Evolutionary conservation across 2,329 filamentous ascomycete species (phyloP).

Genomic region (Stagonosporopsis cucurbitacearum): DNA sequence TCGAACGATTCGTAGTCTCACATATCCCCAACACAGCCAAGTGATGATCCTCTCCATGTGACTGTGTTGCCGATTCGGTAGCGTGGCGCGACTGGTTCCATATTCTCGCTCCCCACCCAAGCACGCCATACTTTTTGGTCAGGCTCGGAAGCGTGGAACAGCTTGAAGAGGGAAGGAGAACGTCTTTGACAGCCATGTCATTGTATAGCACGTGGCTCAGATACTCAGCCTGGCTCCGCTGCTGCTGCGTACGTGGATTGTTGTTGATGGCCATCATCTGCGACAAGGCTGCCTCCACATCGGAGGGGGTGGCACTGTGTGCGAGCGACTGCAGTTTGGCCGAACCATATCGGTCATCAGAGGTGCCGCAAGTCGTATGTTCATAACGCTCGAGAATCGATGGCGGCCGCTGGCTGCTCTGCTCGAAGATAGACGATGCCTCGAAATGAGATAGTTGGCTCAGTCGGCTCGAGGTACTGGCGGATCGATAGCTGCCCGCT

Average conservation of each 20-base stretch:
- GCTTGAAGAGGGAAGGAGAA: slow-evolving; percentile 2
- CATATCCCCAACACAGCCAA: neutral
- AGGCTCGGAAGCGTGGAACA: slow-evolving; percentile 2
- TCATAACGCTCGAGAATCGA: neutral
- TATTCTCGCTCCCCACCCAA: slow-evolving; percentile 13
- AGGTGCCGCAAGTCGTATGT: neutral
- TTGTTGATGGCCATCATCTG: slow-evolving; percentile 3
- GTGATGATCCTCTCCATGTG: neutral
- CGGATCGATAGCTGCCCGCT: slow-evolving; percentile 22
- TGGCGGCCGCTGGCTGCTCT: slow-evolving; percentile 3
- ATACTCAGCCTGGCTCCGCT: slow-evolving; percentile 32
- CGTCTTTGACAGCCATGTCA: slow-evolving; percentile 6
- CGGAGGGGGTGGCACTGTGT: neutral
- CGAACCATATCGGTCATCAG: neutral
- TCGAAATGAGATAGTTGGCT: slow-evolving; percentile 15
- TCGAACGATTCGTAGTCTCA: neutral
- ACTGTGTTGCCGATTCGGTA: slow-evolving; percentile 12
- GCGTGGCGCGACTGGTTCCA: slow-evolving; percentile 17
- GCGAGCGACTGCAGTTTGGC: neutral
- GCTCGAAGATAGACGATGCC: slow-evolving; percentile 14
- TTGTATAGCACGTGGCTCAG: slow-evolving; percentile 35
- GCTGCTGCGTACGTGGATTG: slow-evolving; percentile 19
- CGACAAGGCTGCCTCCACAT: slow-evolving; percentile 10
- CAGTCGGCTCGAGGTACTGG: slow-evolving; percentile 21
- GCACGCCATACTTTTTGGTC: slow-evolving; percentile 14